Conservation (phyloP, 1,139 yeast species). For the Sugiyamaella novakii region DNA sequence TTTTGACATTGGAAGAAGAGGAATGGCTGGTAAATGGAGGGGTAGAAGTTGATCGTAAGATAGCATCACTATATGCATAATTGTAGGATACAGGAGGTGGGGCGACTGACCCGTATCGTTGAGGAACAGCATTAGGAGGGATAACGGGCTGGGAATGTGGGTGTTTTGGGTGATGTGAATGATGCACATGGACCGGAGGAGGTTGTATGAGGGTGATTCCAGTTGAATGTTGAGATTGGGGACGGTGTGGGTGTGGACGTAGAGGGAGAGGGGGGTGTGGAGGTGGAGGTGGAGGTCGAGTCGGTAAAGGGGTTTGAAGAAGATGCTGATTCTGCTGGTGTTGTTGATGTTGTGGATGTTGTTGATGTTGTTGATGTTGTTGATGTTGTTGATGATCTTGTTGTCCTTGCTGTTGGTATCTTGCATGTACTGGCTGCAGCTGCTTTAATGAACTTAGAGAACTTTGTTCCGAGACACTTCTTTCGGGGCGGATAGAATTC, state of each 20-base stretch:
- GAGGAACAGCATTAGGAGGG: conserved; percentile 17
- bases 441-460: not conserved
- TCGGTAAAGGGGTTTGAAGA: conserved; percentile 14
- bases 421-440: not conserved
- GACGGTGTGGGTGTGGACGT: conserved; percentile 24
- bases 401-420: not conserved
- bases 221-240: conserved; percentile 22
- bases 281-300: conserved; percentile 25
- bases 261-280: conserved; percentile 24
- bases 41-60: conserved; percentile 31
- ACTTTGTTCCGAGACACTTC: conserved; percentile 14
- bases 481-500: conserved; percentile 6
- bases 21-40: conserved; percentile 26
- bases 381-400: conserved; percentile 1
- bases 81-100: conserved; percentile 22
- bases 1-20: not conserved
- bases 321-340: conserved; percentile 15
- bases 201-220: conserved; percentile 15
- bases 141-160: conserved; percentile 11
- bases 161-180: conserved; percentile 20
- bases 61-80: conserved; percentile 22
- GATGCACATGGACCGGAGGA: conserved; percentile 22
- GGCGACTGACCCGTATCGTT: conserved; percentile 17
- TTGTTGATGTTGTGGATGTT: not conserved
- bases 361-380: conserved; percentile 1